These are phyloP conservation scores for Hirsutella thompsonii DNA, from an alignment of 2,329 filamentous ascomycete genomes.

Conservation along the genomic window DNA sequence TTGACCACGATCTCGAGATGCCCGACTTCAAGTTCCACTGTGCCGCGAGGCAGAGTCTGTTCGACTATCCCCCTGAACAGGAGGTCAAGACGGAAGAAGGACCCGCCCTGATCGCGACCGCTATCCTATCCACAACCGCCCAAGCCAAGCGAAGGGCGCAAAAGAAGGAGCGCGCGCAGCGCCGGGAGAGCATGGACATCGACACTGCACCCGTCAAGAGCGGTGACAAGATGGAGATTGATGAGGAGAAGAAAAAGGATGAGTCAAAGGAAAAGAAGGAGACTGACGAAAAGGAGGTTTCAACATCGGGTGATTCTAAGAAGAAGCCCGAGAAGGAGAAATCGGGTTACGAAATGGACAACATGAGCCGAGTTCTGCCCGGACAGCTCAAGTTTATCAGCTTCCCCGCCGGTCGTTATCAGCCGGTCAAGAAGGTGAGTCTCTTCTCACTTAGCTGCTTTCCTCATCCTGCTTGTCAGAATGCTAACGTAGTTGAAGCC, in stretches of 20 bases:
- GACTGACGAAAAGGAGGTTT: constrained; percentile 44
- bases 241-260: constrained; percentile 47
- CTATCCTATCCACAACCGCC: constrained; percentile 89
- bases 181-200: constrained; percentile 90
- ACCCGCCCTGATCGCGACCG: constrained; percentile 86
- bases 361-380: constrained; percentile 91
- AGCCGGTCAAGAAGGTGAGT: constrained; percentile 71
- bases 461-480: background rate
- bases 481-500: constrained; percentile 40
- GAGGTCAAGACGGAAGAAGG: constrained; percentile 92
- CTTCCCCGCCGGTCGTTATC: constrained; percentile 82
- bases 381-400: constrained; percentile 91
- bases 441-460: constrained; percentile 11
- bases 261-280: constrained; percentile 51
- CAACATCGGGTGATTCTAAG: constrained; percentile 47
- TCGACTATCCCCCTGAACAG: constrained; percentile 95
- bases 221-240: constrained; percentile 80
- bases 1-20: constrained; percentile 88
- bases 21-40: constrained; percentile 93
- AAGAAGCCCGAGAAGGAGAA: constrained; percentile 95
- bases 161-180: constrained; percentile 82
- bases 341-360: constrained; percentile 88
- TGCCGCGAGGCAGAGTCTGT: constrained; percentile 85
- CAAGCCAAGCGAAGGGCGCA: constrained; percentile 92
- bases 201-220: constrained; percentile 54